Percentiles rank a stretch among this genome's conserved stretches.
Conservation (phyloP, 2,329 filamentous ascomycete genomes). For the Verticillium alfalfae region DNA sequence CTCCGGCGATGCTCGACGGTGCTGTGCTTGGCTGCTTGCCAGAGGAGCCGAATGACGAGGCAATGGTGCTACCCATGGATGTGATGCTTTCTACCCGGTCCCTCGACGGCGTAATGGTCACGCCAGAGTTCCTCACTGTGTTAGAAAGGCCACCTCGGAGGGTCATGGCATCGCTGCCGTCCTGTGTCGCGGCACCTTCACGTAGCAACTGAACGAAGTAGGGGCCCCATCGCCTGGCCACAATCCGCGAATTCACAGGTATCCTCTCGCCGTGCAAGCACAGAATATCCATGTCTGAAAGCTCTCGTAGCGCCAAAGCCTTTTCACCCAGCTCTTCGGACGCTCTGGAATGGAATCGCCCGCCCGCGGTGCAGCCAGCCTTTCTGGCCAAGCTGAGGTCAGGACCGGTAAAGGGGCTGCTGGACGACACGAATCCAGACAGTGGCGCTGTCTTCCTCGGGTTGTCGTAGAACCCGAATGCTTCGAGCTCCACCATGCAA, state of each 20-base stretch:
- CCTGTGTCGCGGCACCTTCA: slow-evolving; percentile 68
- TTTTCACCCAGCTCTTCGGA: slow-evolving; percentile 83
- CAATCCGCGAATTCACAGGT: slow-evolving; percentile 85
- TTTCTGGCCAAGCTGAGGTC: slow-evolving; percentile 53
- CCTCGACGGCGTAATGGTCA: slow-evolving; percentile 73
- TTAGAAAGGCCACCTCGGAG: slow-evolving; percentile 58
- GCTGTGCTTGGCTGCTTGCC: slow-evolving; percentile 37
- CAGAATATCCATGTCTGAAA: slow-evolving; percentile 94
- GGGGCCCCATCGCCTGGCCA: slow-evolving; percentile 86
- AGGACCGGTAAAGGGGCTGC: slow-evolving; percentile 58
- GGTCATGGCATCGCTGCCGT: slow-evolving; percentile 70
- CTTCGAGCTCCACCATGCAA: slow-evolving; percentile 94
- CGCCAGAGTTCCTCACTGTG: slow-evolving; percentile 67
- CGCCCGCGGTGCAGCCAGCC: slow-evolving; percentile 63
- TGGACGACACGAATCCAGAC: slow-evolving; percentile 80
- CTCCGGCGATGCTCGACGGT: slow-evolving; percentile 33
- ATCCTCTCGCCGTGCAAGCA: slow-evolving; percentile 88
- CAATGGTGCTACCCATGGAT: slow-evolving; percentile 36
- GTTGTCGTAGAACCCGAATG: slow-evolving; percentile 96
- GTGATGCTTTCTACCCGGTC: slow-evolving; percentile 41
- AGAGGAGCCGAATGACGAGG: slow-evolving; percentile 30
- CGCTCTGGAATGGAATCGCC: slow-evolving; percentile 67
- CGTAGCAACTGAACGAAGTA: slow-evolving; percentile 91
- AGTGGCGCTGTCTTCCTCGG: slow-evolving; percentile 72
- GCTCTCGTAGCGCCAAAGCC: slow-evolving; percentile 72